Percentiles rank a stretch among this genome's conserved stretches.
These are phyloP conservation scores for Wickerhamomyces alni DNA, from an alignment of 805 yeast genomes.

Conservation along the genomic window DNA sequence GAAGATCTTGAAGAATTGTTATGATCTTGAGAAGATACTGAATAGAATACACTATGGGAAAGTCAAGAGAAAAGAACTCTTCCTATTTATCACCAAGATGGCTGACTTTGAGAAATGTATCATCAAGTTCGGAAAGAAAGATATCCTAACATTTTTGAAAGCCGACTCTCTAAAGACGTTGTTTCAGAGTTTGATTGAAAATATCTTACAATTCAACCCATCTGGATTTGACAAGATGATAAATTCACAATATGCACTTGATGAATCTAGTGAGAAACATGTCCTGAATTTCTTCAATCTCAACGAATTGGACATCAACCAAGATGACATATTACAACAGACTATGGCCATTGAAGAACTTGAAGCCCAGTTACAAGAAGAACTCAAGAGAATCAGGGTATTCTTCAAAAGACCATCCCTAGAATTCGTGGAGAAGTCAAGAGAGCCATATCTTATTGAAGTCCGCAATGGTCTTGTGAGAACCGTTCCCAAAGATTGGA, in stretches of 20 bases:
- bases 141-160: slow-evolving; percentile 17
- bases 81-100: slow-evolving; percentile 40
- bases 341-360: slow-evolving; percentile 36
- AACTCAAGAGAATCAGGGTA: slow-evolving; percentile 40
- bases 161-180: slow-evolving; percentile 32
- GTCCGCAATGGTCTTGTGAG: slow-evolving; percentile 50
- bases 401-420: slow-evolving; percentile 51
- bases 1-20: slow-evolving; percentile 27
- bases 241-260: slow-evolving; percentile 41
- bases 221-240: slow-evolving; percentile 41
- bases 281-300: slow-evolving; percentile 37
- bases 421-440: slow-evolving; percentile 48
- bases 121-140: slow-evolving; percentile 22
- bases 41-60: slow-evolving; percentile 55
- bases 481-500: slow-evolving; percentile 68
- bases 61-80: slow-evolving; percentile 55
- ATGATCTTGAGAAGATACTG: slow-evolving; percentile 56
- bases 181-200: slow-evolving; percentile 31
- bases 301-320: slow-evolving; percentile 21
- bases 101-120: slow-evolving; percentile 26
- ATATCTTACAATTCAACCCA: slow-evolving; percentile 27
- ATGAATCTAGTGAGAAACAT: slow-evolving; percentile 44
- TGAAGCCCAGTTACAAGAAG: slow-evolving; percentile 43
- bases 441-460: slow-evolving; percentile 72
- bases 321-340: slow-evolving; percentile 21